These are phyloP conservation scores for Lentinus tigrinus DNA, from an alignment of 768 basidiomycete species.

Conservation along the genomic window DNA sequence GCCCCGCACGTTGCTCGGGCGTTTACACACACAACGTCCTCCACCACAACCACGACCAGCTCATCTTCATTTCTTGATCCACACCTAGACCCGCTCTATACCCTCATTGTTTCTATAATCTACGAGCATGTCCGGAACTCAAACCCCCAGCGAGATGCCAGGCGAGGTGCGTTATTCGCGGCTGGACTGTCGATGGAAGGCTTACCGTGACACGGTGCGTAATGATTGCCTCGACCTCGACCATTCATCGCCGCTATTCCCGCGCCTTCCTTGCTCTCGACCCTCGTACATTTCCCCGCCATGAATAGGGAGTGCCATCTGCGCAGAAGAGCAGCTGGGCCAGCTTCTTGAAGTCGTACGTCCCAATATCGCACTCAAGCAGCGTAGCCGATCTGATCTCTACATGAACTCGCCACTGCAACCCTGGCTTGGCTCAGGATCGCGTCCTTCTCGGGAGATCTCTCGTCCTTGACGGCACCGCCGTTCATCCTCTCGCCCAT, in stretches of 20 bases:
- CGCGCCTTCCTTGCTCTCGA: background rate
- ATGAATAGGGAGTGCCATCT: constrained; percentile 65
- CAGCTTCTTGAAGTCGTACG: constrained; percentile 87
- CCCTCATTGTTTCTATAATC: background rate
- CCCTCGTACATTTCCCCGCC: background rate
- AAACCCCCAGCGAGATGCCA: constrained; percentile 15
- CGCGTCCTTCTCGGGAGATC: constrained; percentile 84
- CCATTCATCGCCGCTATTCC: background rate
- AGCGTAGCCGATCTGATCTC: background rate
- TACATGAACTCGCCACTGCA: background rate
- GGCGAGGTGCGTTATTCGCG: constrained; percentile 16
- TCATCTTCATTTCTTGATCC: background rate
- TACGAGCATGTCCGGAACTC: constrained; percentile 8
- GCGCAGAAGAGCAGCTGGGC: constrained; percentile 87
- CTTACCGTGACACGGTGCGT: constrained; percentile 16
- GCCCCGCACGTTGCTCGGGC: background rate
- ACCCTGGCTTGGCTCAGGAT: constrained; percentile 45
- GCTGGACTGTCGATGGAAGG: background rate
- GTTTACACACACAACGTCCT: background rate
- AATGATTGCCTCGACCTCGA: constrained; percentile 17
- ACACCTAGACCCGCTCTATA: background rate
- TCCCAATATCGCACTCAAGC: constrained; percentile 13
- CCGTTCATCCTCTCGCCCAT: constrained; percentile 91
- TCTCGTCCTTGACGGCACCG: constrained; percentile 80
- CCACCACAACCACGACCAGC: background rate